phyloP scores from a whole-genome alignment of 208 protist genomes.

The Porcisia deanei region DNA sequence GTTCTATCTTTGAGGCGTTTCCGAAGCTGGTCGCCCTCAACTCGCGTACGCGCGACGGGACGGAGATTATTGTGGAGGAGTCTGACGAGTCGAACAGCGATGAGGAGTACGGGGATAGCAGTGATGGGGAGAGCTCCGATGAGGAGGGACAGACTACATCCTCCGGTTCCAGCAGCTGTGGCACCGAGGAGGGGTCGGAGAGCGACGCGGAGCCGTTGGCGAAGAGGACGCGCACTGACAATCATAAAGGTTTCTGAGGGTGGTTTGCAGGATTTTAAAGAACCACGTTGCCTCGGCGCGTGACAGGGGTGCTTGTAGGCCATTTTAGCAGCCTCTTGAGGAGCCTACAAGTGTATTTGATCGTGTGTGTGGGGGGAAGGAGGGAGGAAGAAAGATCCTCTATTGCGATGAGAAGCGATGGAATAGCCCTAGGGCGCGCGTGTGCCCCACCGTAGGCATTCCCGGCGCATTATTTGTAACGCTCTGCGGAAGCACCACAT shows the following conservation, averaged over 20 bases:
- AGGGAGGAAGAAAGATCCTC: too few relatives aligned
- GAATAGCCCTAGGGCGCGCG: not conserved
- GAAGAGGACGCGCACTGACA: slow-evolving; percentile 33
- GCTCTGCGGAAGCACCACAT: too few relatives aligned
- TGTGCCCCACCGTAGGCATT: not conserved
- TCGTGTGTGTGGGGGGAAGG: not conserved
- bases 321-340: not conserved
- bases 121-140: not conserved
- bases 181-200: slow-evolving; percentile 11
- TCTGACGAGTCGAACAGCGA: slow-evolving; percentile 34
- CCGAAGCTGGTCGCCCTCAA: slow-evolving; percentile 55
- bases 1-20: slow-evolving; percentile 58
- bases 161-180: not conserved
- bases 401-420: not conserved
- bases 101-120: slow-evolving; percentile 29
- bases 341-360: not conserved
- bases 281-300: too few relatives aligned
- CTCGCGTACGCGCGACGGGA: slow-evolving; percentile 44
- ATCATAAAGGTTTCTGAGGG: not conserved
- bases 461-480: not conserved
- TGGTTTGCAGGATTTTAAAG: too few relatives aligned
- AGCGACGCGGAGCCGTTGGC: slow-evolving; percentile 16
- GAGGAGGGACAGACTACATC: not conserved
- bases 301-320: not conserved
- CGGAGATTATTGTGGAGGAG: slow-evolving; percentile 46